phyloP scores from a whole-genome alignment of 495 filamentous ascomycete genomes.

The Penicillium fimorum region DNA sequence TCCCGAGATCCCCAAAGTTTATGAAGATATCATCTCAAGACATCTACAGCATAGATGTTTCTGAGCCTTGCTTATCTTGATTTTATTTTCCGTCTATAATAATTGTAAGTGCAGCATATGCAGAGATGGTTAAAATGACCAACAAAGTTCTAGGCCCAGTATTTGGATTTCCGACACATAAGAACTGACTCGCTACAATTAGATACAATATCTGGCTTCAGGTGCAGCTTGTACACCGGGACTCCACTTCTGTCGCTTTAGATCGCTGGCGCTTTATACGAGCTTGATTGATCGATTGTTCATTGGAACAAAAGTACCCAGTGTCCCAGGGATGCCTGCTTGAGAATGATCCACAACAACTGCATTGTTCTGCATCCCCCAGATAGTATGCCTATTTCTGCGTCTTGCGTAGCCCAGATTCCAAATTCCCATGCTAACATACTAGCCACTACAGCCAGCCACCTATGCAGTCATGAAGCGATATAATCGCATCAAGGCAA shows the following conservation, averaged over 20 bases:
- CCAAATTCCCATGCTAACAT: not conserved
- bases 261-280: not conserved
- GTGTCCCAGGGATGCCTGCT: not conserved
- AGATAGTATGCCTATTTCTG: not conserved
- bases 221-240: too few relatives aligned
- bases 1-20: conserved; percentile 29
- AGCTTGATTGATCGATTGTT: not conserved
- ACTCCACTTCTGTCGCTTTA: not conserved
- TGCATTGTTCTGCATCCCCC: not conserved
- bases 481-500: not conserved
- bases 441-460: not conserved
- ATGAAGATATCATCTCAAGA: conserved; percentile 10
- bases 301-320: not conserved
- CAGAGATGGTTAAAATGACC: not conserved
- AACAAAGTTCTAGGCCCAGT: not conserved
- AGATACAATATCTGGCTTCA: too few relatives aligned
- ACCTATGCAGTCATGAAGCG: not conserved
- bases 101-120: not conserved
- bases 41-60: conserved; percentile 5
- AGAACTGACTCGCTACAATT: not conserved
- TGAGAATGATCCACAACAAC: not conserved
- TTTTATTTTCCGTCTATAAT: not conserved
- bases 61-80: not conserved
- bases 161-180: not conserved
- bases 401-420: not conserved